Evolutionary conservation across 2,329 filamentous ascomycete species (phyloP).

Genomic region (Huntiella omanensis): DNA sequence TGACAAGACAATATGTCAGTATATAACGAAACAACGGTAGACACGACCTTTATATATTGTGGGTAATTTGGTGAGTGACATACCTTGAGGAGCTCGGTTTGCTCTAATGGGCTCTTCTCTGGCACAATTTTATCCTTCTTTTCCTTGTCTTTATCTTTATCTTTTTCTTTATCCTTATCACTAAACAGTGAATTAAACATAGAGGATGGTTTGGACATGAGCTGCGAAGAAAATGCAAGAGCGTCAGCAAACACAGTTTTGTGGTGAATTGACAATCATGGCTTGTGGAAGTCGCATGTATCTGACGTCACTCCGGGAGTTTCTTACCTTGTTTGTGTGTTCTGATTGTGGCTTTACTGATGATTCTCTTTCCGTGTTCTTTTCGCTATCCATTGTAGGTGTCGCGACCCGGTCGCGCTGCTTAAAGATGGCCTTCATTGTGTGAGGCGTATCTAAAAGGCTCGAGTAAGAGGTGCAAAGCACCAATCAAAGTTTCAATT

Average conservation of each 20-base stretch:
- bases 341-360: too few species aligned
- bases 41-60: too few species aligned
- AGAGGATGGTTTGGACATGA: slow-evolving; percentile 2
- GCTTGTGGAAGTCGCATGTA: too few species aligned
- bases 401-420: too few species aligned
- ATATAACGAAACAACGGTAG: neutral
- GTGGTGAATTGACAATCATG: too few species aligned
- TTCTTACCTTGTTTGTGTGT: too few species aligned
- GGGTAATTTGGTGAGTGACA: neutral
- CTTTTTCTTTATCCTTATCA: slow-evolving; percentile 3
- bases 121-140: slow-evolving; percentile 1
- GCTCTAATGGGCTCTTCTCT: slow-evolving; percentile 32
- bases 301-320: too few species aligned
- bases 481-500: neutral
- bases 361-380: too few species aligned
- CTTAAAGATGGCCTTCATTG: too few species aligned
- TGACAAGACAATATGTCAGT: neutral
- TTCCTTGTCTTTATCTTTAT: slow-evolving; percentile 1
- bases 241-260: too few species aligned
- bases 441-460: too few species aligned
- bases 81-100: slow-evolving; percentile 24
- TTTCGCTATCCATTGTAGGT: too few species aligned
- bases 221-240: neutral
- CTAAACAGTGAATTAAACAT: slow-evolving; percentile 4
- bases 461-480: neutral